Evolutionary conservation across 306 rosid species (phyloP), one percentile per base, ranked within the genome.

Genomic region (Fagus crenata): DNA sequence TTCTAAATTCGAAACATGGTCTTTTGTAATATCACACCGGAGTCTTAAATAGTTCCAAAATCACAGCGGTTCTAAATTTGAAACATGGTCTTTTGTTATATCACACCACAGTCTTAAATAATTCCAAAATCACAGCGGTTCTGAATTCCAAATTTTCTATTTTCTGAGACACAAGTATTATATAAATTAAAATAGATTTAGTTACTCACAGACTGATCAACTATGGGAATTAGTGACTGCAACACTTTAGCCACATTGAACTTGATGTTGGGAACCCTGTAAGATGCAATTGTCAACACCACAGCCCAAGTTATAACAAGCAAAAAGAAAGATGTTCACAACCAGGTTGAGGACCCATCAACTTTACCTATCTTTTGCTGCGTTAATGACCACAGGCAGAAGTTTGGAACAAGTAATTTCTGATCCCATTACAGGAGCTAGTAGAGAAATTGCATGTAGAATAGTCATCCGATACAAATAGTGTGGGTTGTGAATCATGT

Each of bases 181-280:
- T 33, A 15, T 65, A 65, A 65, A 39, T 72, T 5, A 28, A 9
- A 31, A 7, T 31, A 22, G 28, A 1, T 56, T 17, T 1, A 58
- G 80, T 60, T 71, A 84, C 97, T 92, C 81, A 94, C 98, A 49
- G 97, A 87, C 42, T 88, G 91, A 22, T 92, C 97, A 37, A 94
- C 96, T 42, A 90, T 86, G 53, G 98, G 97, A 80, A 95, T 83
- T 74, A 95, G 86, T 49, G 97, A 92, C 88, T 92, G 98, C 83
- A 95, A 85, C 80, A 95, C 97, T 85, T 95, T 95, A 8, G 97
- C 98, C 53, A 95, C 97, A 78, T 95, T 95, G 86, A 95, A 95
- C 87, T 90, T 95, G 92, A 95, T 90, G 84, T 95, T 95, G 76
- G 98, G 96, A 61, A 95, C 98, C 87, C 98, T 95, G 91, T 77